Conservation (phyloP, 2,329 filamentous ascomycete species). For the Claviceps spartinae region DNA sequence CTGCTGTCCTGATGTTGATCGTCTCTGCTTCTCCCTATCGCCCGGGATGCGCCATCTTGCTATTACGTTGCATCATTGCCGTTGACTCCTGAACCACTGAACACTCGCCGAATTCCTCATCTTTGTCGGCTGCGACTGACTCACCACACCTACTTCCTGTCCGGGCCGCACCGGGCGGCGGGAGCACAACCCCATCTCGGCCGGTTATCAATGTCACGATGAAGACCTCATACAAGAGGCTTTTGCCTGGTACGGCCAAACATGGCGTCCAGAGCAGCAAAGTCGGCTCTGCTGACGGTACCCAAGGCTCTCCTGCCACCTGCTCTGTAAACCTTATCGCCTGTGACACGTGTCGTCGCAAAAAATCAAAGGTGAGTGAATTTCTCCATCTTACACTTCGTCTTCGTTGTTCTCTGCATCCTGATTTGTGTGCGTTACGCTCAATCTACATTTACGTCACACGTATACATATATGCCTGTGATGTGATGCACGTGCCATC, state of each 20-base stretch:
- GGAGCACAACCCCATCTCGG: background rate
- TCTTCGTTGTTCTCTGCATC: background rate
- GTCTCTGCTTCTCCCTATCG: background rate
- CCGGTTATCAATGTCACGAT: background rate
- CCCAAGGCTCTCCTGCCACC: background rate
- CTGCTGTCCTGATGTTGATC: background rate
- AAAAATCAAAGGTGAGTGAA: conserved; percentile 1
- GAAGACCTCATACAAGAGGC: background rate
- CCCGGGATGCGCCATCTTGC: background rate
- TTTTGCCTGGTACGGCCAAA: conserved; percentile 1
- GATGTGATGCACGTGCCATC: too few relatives aligned
- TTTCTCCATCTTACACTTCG: background rate
- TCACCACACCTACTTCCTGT: background rate
- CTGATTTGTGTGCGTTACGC: too few relatives aligned
- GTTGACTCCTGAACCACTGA: background rate
- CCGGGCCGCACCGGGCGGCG: background rate
- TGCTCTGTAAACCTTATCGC: conserved; percentile 2
- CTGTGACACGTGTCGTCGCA: conserved; percentile 2
- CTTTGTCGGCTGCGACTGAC: background rate
- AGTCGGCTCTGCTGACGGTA: background rate
- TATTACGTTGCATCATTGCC: background rate
- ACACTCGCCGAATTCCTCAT: background rate
- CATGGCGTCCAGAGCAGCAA: background rate
- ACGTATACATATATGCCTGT: too few relatives aligned
- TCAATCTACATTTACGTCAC: too few relatives aligned